Conservation (phyloP, 2,329 filamentous ascomycete species). For the Daldinia eschscholtzii region DNA sequence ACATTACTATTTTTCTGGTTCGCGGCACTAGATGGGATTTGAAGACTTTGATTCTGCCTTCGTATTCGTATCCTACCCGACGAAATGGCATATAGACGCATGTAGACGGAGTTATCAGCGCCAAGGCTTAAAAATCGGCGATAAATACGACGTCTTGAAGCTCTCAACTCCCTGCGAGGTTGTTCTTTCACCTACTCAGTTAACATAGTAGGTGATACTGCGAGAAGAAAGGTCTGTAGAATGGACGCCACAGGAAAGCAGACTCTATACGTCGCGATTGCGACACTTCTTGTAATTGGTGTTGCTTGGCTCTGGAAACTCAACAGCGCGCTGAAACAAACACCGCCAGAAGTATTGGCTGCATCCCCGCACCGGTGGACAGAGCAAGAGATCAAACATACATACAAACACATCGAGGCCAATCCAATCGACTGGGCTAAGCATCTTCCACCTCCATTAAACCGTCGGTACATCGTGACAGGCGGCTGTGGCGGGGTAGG, state of each 20-base stretch:
- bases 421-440: conserved; percentile 50
- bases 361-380: conserved; percentile 53
- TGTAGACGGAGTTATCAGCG: background rate
- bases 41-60: background rate
- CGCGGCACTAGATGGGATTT: background rate
- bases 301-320: conserved; percentile 50
- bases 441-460: conserved; percentile 52
- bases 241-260: conserved; percentile 31
- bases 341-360: conserved; percentile 49
- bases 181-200: background rate
- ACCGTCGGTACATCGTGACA: conserved; percentile 56
- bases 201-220: background rate
- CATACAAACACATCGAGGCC: conserved; percentile 51
- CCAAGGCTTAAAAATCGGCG: background rate
- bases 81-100: background rate
- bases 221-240: background rate
- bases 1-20: background rate
- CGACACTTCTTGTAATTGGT: conserved; percentile 38
- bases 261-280: conserved; percentile 32
- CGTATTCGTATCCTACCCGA: conserved; percentile 7
- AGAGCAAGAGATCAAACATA: conserved; percentile 48
- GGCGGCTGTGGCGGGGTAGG: conserved; percentile 61
- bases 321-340: conserved; percentile 51
- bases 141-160: background rate
- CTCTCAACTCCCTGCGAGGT: background rate